These are phyloP conservation scores for Calocera viscosa DNA, from an alignment of 768 basidiomycete species.

Conservation along the genomic window DNA sequence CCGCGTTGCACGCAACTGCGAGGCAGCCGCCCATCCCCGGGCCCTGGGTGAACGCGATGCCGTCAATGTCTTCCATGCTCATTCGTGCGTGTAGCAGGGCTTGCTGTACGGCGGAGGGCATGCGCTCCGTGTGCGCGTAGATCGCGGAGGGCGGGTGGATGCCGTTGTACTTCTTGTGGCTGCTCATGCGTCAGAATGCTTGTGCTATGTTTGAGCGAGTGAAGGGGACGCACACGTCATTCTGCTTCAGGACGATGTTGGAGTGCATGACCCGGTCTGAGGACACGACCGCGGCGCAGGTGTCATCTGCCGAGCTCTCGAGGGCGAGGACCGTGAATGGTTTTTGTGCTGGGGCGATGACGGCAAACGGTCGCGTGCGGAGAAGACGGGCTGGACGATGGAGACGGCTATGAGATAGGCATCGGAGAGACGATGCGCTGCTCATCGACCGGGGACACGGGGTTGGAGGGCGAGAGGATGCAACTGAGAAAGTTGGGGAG, in stretches of 20 bases:
- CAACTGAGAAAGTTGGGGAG: neutral
- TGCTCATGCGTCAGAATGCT: conserved; percentile 22
- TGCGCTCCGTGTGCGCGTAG: conserved; percentile 61
- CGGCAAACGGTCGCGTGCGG: neutral
- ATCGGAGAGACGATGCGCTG: no score
- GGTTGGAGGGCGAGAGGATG: no score
- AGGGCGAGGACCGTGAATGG: conserved; percentile 23
- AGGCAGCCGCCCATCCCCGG: conserved; percentile 64
- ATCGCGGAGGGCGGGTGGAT: conserved; percentile 73
- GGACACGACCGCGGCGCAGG: conserved; percentile 76
- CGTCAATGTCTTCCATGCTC: conserved; percentile 53
- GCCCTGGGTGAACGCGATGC: conserved; percentile 82
- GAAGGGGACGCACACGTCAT: conserved; percentile 37
- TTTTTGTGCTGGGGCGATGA: neutral
- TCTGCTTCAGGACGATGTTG: conserved; percentile 79
- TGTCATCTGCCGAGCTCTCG: conserved; percentile 89
- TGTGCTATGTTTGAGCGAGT: neutral
- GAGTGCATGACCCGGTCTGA: conserved; percentile 54
- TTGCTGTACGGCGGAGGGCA: conserved; percentile 62
- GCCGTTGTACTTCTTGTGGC: conserved; percentile 51
- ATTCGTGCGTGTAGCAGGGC: conserved; percentile 58
- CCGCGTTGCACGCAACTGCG: conserved; percentile 63
- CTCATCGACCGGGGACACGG: no score
- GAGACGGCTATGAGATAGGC: neutral
- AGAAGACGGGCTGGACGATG: neutral